Evolutionary conservation across 2,329 filamentous ascomycete genomes (phyloP), one percentile per base, ranked within the genome.

Genomic region (Neopestalotiopsis sp.): DNA sequence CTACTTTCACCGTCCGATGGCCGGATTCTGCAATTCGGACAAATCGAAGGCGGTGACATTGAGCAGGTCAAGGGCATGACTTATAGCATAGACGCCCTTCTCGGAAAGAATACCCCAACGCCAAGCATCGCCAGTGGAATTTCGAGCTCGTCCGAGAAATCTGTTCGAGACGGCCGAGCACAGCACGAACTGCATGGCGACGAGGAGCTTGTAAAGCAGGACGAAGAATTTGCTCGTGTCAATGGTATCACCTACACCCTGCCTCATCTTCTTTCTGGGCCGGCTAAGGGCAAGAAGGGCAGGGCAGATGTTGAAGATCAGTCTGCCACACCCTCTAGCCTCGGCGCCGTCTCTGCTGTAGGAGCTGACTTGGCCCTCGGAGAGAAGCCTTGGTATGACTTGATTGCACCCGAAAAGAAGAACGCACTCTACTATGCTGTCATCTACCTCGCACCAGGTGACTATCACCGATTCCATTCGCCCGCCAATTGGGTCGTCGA

Each of bases 61-160:
- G 96, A 99, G 80, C 96, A 99, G 82, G 95, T 99, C 72, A 99
- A 99, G 82, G 96, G 96, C 70, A 96, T 99, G 87, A 99, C 96
- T 0, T 99, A 99, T 82, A 97, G 92, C 73, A 88, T 99, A 67
- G 96, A 99, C 78, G 95, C 96, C 7, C 87, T 99, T 1, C 87
- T 99, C 1, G 96, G 96, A 65, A 90, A 88, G 72, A 84, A 85
- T 70, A 88, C 86, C 5, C 88, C 88, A 49, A 78, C 85, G 5
- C 80, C 87, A 20, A 89, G 88, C 81, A 80, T 91, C 74, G 78
- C 87, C 68, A 79, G 81, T 67, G 73, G 79, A 72, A 71, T 75
- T 67, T 73, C 79, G 10, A 76, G 73, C 20, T 61, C 74, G 10
- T 70, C 71, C 32, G 73, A 74, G 24, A 71, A 77, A 7, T 71